Percentiles rank a stretch among this genome's conserved stretches.
phyloP scores from a whole-genome alignment of 2,329 filamentous ascomycete species.

The Talaromyces sp. region DNA sequence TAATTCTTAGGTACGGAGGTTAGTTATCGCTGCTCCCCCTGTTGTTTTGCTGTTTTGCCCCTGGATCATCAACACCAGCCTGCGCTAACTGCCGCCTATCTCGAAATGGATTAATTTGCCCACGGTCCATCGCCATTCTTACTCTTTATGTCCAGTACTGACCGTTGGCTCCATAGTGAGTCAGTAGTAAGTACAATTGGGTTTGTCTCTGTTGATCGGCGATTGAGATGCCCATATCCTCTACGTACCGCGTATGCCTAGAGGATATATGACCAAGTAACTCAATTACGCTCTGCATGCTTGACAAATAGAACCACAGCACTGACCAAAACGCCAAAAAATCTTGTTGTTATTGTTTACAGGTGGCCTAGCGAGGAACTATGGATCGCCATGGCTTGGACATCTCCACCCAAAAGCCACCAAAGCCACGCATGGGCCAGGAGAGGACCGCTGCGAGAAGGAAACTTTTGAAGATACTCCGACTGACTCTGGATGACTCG shows the following conservation, averaged over 20 bases:
- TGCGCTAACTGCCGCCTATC: not conserved
- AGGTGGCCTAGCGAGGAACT: not conserved
- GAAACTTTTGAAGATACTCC: not conserved
- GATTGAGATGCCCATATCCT: not conserved
- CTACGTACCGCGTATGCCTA: not conserved
- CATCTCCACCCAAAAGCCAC: not conserved
- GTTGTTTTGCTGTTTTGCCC: not conserved
- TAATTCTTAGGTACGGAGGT: not conserved
- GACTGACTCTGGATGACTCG: not conserved
- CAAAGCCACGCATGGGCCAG: not conserved
- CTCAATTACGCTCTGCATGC: not conserved
- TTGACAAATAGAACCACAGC: not conserved
- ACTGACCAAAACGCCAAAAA: not conserved
- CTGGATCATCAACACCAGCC: not conserved
- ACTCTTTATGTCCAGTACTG: too few relatives aligned
- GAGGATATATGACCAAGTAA: not conserved
- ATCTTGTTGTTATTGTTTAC: not conserved
- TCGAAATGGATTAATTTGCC: not conserved
- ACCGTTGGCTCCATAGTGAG: not conserved
- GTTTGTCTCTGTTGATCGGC: not conserved
- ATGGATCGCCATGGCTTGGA: not conserved
- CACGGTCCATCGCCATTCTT: not conserved
- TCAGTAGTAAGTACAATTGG: not conserved
- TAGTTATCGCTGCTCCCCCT: not conserved
- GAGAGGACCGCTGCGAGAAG: not conserved